phyloP scores from a whole-genome alignment of 352 stramenopile species.

The Pythium monospermum region DNA sequence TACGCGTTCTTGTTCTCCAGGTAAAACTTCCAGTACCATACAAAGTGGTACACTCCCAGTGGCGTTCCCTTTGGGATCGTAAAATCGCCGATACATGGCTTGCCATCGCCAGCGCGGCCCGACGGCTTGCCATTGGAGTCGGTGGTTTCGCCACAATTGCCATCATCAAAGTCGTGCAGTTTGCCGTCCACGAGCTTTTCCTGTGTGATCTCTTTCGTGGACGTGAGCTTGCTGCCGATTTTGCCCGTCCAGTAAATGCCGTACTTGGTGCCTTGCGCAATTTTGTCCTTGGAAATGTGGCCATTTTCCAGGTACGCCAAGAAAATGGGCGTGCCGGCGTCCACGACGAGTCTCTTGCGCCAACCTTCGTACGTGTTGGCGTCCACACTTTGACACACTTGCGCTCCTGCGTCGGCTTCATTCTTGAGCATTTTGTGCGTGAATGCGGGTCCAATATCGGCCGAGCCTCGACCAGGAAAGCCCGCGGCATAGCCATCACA shows the following conservation, averaged over 20 bases:
- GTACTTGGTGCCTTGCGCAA: constrained; percentile 47
- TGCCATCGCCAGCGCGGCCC: constrained; percentile 51
- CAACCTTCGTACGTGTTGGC: constrained; percentile 55
- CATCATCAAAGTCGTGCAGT: constrained; percentile 47
- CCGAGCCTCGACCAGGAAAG: constrained; percentile 48
- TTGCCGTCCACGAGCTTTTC: constrained; percentile 44
- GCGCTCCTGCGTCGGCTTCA: constrained; percentile 39
- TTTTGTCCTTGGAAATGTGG: constrained; percentile 70
- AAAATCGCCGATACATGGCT: constrained; percentile 56
- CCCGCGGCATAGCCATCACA: constrained; percentile 63
- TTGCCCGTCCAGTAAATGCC: constrained; percentile 63
- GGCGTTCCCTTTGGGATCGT: constrained; percentile 34
- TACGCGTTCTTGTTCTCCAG: constrained; percentile 40
- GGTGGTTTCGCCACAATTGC: constrained; percentile 51
- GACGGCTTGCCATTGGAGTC: constrained; percentile 36
- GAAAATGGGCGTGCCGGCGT: constrained; percentile 36
- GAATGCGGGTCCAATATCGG: constrained; percentile 45
- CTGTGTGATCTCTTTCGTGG: constrained; percentile 43
- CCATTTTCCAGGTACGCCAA: constrained; percentile 55
- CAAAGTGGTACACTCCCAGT: constrained; percentile 54
- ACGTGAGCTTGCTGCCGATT: constrained; percentile 26
- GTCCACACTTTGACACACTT: constrained; percentile 41
- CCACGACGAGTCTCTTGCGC: constrained; percentile 41
- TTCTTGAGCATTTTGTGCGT: constrained; percentile 74
- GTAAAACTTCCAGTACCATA: constrained; percentile 76